Base-by-base conservation (phyloP, 176 grass and related monocot genomes). In the Carex pumila region DNA sequence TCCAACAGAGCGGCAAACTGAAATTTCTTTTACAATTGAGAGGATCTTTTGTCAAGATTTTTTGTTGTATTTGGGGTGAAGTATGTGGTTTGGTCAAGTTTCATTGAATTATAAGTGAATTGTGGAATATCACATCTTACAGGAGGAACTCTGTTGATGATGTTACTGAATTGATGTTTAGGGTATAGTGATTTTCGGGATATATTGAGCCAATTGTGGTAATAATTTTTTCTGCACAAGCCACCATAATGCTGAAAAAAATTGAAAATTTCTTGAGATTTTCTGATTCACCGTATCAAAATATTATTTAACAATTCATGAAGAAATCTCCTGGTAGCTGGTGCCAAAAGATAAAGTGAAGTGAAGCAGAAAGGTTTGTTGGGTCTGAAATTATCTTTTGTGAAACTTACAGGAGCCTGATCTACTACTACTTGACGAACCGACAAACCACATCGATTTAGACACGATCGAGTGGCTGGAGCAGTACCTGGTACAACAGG, bases 381-480 rank as follows among this genome's bases (percentile, higher is more conserved):
- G 68, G 37, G 39, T 10, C 18, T 19, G 17, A 71, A 71, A 47
- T 58, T 15, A 72, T 39, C 13, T 53, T 32, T 78, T 29, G n/a
- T 62, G n/a, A 29, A 62, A 78, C n/a, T 74, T 87, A 87, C 87
- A 99, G 96, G 91, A 99, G 79, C 96, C 96, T 88, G 96, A 99
- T 81, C 86, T 99, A 69, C 77, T 99, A 65, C 78, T 99, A 45
- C 96, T 99, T 85, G 96, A 99, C 64, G 96, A 99, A 71, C 96
- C 96, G 0, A 99, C 96, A 34, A 99, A 99, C 80, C 96, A 99
- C 84, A 91, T 99, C 4, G 96, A 99, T 87, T 84, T 99, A 59
- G 96, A 99, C 19, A 99, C 93, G 13, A 89, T 95, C 83, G 96
- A 99, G 88, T 99, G 93, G 96, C 88, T 95, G 39, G 96, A 99